These are phyloP conservation scores for Xanthoparmelia taractica DNA, from an alignment of 495 filamentous ascomycete species.

Conservation along the genomic window DNA sequence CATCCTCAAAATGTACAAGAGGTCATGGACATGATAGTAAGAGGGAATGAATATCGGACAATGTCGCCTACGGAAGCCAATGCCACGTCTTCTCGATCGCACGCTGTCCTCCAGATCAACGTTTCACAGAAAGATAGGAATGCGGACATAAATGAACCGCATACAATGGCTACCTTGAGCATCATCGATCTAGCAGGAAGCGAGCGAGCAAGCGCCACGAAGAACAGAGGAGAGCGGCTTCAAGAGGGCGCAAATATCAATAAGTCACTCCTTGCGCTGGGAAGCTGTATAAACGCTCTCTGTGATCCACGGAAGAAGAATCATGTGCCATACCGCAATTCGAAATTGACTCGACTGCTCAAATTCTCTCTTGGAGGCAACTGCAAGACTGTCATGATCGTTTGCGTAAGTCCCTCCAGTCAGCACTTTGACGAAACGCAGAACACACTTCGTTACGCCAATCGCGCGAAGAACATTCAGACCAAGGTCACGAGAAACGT, in stretches of 20 bases:
- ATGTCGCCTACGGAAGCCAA: slow-evolving; percentile 98
- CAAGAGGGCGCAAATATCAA: slow-evolving; percentile 98
- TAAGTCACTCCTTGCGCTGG: slow-evolving; percentile 88
- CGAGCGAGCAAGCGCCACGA: slow-evolving; percentile 92
- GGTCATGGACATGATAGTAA: slow-evolving; percentile 99
- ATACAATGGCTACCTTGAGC: slow-evolving; percentile 94
- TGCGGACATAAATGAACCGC: slow-evolving; percentile 85
- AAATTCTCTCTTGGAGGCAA: slow-evolving; percentile 98
- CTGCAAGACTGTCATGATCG: slow-evolving; percentile 99
- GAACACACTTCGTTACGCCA: slow-evolving; percentile 95
- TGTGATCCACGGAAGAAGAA: slow-evolving; percentile 90
- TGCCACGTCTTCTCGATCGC: slow-evolving; percentile 93
- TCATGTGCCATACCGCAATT: slow-evolving; percentile 95
- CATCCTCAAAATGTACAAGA: slow-evolving; percentile 80
- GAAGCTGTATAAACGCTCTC: slow-evolving; percentile 97
- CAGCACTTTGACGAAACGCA: slow-evolving; percentile 98
- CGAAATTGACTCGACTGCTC: slow-evolving; percentile 88
- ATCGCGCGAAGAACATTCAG: slow-evolving; percentile 98
- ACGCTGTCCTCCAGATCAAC: slow-evolving; percentile 98
- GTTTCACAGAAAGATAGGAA: slow-evolving; percentile 89
- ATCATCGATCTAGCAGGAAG: slow-evolving; percentile 98
- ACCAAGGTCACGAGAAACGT: slow-evolving; percentile 98
- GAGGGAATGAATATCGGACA: slow-evolving; percentile 87
- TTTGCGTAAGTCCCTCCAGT: slow-evolving; percentile 94
- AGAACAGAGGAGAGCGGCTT: slow-evolving; percentile 87